Conservation (phyloP, 139 green algal genomes). For the Pleodorina starrii region DNA sequence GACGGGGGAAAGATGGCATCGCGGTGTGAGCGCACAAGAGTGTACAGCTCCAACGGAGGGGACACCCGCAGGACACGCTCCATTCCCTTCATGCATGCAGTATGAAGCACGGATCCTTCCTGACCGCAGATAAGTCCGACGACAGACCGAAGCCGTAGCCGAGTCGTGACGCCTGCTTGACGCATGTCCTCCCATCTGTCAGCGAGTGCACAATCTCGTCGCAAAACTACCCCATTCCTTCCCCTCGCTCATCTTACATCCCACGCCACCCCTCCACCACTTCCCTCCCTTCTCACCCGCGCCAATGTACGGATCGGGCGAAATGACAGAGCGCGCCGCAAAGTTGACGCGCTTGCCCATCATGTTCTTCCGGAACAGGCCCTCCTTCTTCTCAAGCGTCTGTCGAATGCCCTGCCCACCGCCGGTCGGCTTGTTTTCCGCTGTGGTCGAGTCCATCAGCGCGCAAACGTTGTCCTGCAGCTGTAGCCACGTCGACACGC, state of each 20-base stretch:
- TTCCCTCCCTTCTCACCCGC: too few relatives aligned
- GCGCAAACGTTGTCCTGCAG: constrained; percentile 90
- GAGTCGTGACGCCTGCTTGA: too few relatives aligned
- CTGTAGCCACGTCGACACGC: constrained; percentile 79
- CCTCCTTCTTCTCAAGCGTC: constrained; percentile 95
- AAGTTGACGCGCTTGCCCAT: constrained; percentile 99
- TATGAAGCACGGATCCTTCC: too few relatives aligned
- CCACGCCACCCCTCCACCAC: too few relatives aligned
- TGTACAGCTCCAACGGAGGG: too few relatives aligned
- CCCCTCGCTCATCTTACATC: neutral
- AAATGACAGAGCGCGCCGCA: constrained; percentile 96
- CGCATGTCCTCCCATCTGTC: too few relatives aligned
- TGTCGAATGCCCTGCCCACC: constrained; percentile 76
- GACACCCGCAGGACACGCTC: too few relatives aligned
- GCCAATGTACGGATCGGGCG: constrained; percentile 94
- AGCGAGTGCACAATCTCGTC: too few relatives aligned
- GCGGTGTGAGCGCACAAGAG: too few relatives aligned
- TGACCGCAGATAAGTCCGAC: too few relatives aligned
- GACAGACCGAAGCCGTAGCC: too few relatives aligned
- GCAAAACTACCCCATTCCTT: neutral
- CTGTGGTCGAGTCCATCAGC: constrained; percentile 89
- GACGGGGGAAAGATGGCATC: neutral
- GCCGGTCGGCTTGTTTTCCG: constrained; percentile 53
- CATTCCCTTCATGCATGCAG: too few relatives aligned
- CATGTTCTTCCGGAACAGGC: constrained; percentile 99